Base-by-base conservation (phyloP, 257 asterid genomes). In the Solanum etuberosum region DNA sequence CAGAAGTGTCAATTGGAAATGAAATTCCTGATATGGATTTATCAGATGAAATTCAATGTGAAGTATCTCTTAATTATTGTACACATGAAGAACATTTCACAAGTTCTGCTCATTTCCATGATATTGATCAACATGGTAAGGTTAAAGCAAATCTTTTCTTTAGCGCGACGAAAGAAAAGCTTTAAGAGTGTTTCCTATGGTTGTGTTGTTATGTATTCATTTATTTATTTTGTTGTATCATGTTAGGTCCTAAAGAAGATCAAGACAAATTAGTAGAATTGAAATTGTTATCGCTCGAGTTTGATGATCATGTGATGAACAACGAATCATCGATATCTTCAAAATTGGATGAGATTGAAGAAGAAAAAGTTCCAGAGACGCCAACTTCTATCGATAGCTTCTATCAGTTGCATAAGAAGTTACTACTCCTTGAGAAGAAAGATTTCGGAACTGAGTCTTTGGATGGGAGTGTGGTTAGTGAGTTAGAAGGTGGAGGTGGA, bases 1-100 rank as follows among this genome's bases (percentile, higher is more conserved):
- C 95, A 87, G 98, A 96, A 85, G 98, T 96, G 91, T 97, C 96
- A 61, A 96, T 96, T 86, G 99, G 98, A 85, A 96, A 98, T 38
- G 99, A 96, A 87, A 97, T 97, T 91, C 99, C 98, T 48, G 98
- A 94, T 91, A 88, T 96, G 89, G 94, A 96, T 87, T 87, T 91
- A 70, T 87, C 94, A 83, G 96, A 93, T 86, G 98, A 94, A 87
- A 63, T 93, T 78, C 94, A 91, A 88, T 89, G 40, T 71, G 42
- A 29, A 80, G 85, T 7, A 46, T 83, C 80, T 89, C 42, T 29
- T 80, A 1, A 51, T 80, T 46, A 29, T 16, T 31, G 27, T 48
- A 81, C 18, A 48, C 43, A 90, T 68, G 92, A 92, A 90, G 89
- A 91, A 83, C 90, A 91, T 90, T 88, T 90, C 4, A 73, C 93